phyloP scores from a whole-genome alignment of 805 yeast species.

The Barnettozyma siamensis region DNA sequence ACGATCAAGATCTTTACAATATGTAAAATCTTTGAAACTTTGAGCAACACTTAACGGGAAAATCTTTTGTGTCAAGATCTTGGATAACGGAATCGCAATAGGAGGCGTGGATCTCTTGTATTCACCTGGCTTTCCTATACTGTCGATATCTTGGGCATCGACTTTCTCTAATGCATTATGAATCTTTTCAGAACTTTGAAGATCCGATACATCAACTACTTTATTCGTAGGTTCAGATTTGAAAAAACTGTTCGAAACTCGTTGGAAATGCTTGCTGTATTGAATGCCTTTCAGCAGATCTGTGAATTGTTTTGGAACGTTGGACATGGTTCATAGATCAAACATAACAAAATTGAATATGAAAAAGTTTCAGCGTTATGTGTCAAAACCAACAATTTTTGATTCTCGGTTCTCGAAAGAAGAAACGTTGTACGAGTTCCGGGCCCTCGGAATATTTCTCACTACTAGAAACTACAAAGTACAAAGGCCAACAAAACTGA shows the following conservation, averaged over 20 bases:
- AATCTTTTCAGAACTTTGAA: neutral
- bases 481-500: no score
- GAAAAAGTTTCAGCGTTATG: neutral
- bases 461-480: no score
- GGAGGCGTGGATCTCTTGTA: constrained; percentile 60
- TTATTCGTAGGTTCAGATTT: neutral
- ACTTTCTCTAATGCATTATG: neutral
- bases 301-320: constrained; percentile 1
- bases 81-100: constrained; percentile 55
- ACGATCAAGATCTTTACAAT: constrained; percentile 32
- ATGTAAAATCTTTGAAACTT: constrained; percentile 47
- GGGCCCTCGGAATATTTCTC: no score
- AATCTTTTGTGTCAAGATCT: constrained; percentile 38
- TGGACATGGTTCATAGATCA: constrained; percentile 1
- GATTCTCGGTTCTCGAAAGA: neutral
- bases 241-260: neutral
- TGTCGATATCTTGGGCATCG: no score
- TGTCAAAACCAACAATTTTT: neutral
- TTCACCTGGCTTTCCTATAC: constrained; percentile 1
- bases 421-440: no score
- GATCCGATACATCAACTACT: neutral
- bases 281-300: constrained; percentile 2
- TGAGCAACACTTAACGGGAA: constrained; percentile 54
- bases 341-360: neutral
- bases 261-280: constrained; percentile 3